Conservation (phyloP, 2,329 filamentous ascomycete genomes). For the Sodiomyces alkalinus region DNA sequence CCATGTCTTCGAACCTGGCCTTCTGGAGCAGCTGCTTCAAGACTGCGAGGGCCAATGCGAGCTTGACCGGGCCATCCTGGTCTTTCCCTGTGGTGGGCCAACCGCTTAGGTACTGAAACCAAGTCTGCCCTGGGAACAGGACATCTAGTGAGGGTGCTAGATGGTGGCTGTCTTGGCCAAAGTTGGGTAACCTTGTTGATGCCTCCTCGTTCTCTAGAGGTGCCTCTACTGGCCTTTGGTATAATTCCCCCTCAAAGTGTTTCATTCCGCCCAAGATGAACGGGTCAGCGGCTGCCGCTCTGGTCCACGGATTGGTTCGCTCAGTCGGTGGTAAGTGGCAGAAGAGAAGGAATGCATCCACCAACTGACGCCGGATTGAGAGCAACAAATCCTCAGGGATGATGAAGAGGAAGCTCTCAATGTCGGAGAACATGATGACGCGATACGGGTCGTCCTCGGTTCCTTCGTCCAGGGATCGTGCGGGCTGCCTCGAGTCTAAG, state of each 20-base stretch:
- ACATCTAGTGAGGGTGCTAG: slow-evolving; percentile 29
- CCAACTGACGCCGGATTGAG: slow-evolving; percentile 27
- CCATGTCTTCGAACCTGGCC: slow-evolving; percentile 35
- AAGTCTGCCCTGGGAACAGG: slow-evolving; percentile 30
- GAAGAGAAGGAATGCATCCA: slow-evolving; percentile 60
- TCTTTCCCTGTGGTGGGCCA: slow-evolving; percentile 10
- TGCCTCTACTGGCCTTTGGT: slow-evolving; percentile 3
- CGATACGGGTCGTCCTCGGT: slow-evolving; percentile 71
- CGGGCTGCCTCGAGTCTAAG: slow-evolving; percentile 41
- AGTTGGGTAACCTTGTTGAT: slow-evolving; percentile 7
- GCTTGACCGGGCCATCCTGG: slow-evolving; percentile 18
- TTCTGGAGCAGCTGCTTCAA: slow-evolving; percentile 41
- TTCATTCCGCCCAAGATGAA: slow-evolving; percentile 1
- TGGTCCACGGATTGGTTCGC: slow-evolving; percentile 13
- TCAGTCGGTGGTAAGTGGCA: slow-evolving; percentile 42
- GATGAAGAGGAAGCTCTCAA: slow-evolving; percentile 45
- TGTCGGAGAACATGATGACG: slow-evolving; percentile 65
- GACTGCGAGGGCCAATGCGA: slow-evolving; percentile 31
- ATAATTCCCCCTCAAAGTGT: slow-evolving; percentile 3
- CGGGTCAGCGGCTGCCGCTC: slow-evolving; percentile 14
- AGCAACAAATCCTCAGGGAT: slow-evolving; percentile 24
- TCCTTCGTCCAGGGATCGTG: slow-evolving; percentile 58
- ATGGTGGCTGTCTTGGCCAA: slow-evolving; percentile 14
- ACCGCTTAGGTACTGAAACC: slow-evolving; percentile 27
- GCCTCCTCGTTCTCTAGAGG: slow-evolving; percentile 3